These are phyloP conservation scores for Picochlorum sp. DNA, from an alignment of 139 green algal species.

Conservation along the genomic window DNA sequence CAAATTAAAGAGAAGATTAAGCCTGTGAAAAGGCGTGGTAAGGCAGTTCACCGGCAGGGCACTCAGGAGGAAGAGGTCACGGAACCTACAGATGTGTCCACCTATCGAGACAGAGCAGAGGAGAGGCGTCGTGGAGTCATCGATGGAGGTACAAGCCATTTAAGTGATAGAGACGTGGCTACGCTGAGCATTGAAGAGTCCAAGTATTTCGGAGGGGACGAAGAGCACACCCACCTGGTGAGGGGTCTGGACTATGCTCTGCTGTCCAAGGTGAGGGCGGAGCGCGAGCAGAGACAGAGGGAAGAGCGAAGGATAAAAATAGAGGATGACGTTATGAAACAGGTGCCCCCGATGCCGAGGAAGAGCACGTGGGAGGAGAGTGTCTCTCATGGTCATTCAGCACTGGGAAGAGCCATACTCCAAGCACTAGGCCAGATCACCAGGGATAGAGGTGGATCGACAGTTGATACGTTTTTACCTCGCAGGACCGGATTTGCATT, in stretches of 20 bases:
- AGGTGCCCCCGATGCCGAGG: too few relatives aligned
- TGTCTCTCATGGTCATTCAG: neutral
- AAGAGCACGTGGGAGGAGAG: too few relatives aligned
- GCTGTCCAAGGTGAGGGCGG: constrained; percentile 54
- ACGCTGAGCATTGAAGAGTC: constrained; percentile 60
- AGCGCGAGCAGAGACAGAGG: constrained; percentile 9
- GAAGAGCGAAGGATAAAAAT: neutral
- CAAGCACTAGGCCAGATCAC: neutral
- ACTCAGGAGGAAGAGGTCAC: neutral
- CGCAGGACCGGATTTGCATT: constrained; percentile 46
- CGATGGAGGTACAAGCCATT: constrained; percentile 44
- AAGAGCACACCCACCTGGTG: constrained; percentile 88
- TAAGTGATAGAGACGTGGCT: constrained; percentile 7
- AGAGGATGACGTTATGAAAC: neutral
- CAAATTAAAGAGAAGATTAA: neutral
- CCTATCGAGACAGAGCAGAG: constrained; percentile 50
- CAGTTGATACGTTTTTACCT: constrained; percentile 4
- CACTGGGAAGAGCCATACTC: neutral
- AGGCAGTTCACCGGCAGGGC: neutral
- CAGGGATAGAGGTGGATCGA: neutral
- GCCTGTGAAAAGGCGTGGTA: neutral
- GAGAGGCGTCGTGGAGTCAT: constrained; percentile 54
- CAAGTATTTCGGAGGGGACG: constrained; percentile 87
- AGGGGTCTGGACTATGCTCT: constrained; percentile 92
- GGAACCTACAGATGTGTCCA: neutral